A percentile compares a stretch with the other conserved stretches of the same genome.
phyloP scores from a whole-genome alignment of 768 basidiomycete genomes.

The Boletus pseudopeckii region DNA sequence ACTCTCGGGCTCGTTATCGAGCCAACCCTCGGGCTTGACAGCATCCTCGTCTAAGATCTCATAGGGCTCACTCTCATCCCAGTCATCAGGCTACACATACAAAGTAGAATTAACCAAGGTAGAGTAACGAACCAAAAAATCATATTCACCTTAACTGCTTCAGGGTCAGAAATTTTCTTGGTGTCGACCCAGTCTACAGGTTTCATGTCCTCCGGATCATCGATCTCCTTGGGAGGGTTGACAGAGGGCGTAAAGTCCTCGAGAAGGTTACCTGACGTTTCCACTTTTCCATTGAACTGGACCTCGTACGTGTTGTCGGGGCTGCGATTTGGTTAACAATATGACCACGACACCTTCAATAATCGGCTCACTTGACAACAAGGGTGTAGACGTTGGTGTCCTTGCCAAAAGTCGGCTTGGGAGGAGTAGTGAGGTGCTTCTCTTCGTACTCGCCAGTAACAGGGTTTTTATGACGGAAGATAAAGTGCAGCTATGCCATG shows the following conservation, averaged over 20 bases:
- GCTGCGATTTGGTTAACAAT: conserved; percentile 37
- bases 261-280: conserved; percentile 77
- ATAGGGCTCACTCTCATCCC: conserved; percentile 96
- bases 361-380: conserved; percentile 69
- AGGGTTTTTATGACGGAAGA: conserved; percentile 97
- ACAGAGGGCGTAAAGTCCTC: conserved; percentile 93
- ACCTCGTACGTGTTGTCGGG: conserved; percentile 95
- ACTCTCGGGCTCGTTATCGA: conserved; percentile 76
- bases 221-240: conserved; percentile 90
- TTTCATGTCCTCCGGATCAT: conserved; percentile 89
- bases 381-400: conserved; percentile 93
- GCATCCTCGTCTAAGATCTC: conserved; percentile 88
- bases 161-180: conserved; percentile 80
- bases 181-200: conserved; percentile 91
- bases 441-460: conserved; percentile 91
- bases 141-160: conserved; percentile 66
- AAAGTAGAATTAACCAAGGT: not conserved
- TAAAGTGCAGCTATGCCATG: conserved; percentile 81
- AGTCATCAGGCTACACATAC: conserved; percentile 73
- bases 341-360: not conserved
- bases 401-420: conserved; percentile 85
- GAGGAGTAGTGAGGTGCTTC: conserved; percentile 86
- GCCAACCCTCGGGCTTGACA: conserved; percentile 91
- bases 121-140: not conserved
- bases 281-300: conserved; percentile 80